Base-by-base conservation (phyloP, 768 basidiomycete genomes). In the Saitozyma podzolica region DNA sequence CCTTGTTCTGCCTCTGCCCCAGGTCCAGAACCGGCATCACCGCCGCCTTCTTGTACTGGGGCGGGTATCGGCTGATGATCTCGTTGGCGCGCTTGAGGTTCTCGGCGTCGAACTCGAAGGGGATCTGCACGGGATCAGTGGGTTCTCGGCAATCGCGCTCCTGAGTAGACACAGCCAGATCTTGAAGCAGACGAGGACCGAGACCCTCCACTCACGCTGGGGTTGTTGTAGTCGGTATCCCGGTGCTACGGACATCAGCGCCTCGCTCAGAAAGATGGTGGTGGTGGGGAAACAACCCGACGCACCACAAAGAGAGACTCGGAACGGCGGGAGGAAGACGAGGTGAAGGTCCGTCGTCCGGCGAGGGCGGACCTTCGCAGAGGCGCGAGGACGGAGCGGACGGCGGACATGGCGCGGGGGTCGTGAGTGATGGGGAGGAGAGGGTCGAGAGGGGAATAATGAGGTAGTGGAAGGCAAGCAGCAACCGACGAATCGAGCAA, bases 1-100 rank as follows among this genome's bases (percentile, higher is more conserved):
- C 92, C 70, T 95, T 91, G 83, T 98, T 98, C 81, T 99, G 96
- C 68, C 92, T 86, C 81, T 99, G 96, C 1, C 89, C 94, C 50
- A 99, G 85, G 81, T 98, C 94, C 61, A 99, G 87, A 40, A 99
- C 84, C 52, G 96, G 96, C 77, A 99, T 97, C 70, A 92, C 88
- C 39, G 96, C 96, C 16, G 93, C 95, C 81, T 99, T 99, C 85
- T 92, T 96, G 85, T 98, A 99, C 75, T 97, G 94, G 57, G 91
- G 85, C 19, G 95, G 95, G 83, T 99, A 99, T 70, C 87, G 88
- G 48, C 90, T 84, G 79, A 98, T 91, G 81, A 98, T 90, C 78
- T 91, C 88, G 65, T 93, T 72, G 0, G 92, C 93, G 42, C 86
- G 85, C 83, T 90, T 90, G 81, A 87, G 73, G 83, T 95, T 97